Base-by-base conservation (phyloP, 1,139 yeast species). In the Protomyces pachydermus region DNA sequence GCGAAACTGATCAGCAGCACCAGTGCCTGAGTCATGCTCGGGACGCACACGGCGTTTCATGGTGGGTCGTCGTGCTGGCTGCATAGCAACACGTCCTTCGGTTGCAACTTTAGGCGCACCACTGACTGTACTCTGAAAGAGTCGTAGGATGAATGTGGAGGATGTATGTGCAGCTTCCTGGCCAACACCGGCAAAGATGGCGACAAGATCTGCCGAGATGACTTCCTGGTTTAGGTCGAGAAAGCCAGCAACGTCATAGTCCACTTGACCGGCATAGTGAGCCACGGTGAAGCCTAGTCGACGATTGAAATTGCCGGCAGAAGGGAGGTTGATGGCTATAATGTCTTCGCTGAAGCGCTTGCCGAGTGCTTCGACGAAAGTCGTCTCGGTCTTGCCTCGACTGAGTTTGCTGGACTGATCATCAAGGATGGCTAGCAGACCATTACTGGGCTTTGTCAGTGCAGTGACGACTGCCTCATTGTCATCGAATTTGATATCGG, bases 191-290 rank as follows among this genome's bases (percentile, higher is more conserved):
- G 37, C 54, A 69, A 77, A 77, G 10, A 77, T 71, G 16, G 74
- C 72, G 64, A 77, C 75, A 52, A 77, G 74, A 57, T 78, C 80
- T 20, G 78, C 76, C 14, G 79, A 74, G 37, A 78, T 74, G 35
- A 73, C 70, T 62, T 78, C 80, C 5, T 72, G 70, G 56, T 76
- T 74, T 28, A 75, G 72, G 2, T 72, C 73, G 37, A 77, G 67
- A 28, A 77, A 66, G 23, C 69, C 68, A 54, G 75, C 76, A 20
- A 74, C 73, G 3, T 72, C 65, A 67, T 77, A 77, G 61, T 73
- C 77, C 9, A 77, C 79, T 63, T 77, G 79, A 23, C 80, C 80
- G 18, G 77, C 77, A 65, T 74, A 77, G 64, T 77, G 80, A 18
- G 75, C 71, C 20, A 77, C 74, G 1, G 74, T 65, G 66, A 77